These are phyloP conservation scores for Fusarium keratoplasticum DNA, from an alignment of 2,329 filamentous ascomycete species.

Conservation along the genomic window DNA sequence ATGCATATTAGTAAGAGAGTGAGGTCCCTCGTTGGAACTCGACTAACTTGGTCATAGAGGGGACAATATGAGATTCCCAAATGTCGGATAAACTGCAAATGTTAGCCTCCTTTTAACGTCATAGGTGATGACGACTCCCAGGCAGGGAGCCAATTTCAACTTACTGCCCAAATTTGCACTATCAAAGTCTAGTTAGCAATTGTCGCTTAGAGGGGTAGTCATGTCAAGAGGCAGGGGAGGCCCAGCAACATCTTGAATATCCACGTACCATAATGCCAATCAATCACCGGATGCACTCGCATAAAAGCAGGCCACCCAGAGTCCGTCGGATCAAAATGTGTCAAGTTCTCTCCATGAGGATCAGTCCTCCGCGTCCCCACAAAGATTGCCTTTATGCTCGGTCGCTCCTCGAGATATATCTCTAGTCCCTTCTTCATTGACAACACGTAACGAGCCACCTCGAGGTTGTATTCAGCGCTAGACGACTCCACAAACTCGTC, in stretches of 20 bases:
- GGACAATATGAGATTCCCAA: conserved; percentile 85
- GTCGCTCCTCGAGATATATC: conserved; percentile 76
- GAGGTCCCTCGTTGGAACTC: background rate
- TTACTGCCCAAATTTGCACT: conserved; percentile 89
- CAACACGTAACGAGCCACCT: conserved; percentile 78
- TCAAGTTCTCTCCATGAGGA: conserved; percentile 84
- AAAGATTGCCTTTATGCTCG: conserved; percentile 70
- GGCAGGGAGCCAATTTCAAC: conserved; percentile 49
- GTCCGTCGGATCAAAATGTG: conserved; percentile 89
- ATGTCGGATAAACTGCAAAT: conserved; percentile 77
- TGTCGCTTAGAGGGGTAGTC: background rate
- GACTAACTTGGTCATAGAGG: conserved; percentile 75
- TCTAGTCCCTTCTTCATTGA: conserved; percentile 86
- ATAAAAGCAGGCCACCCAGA: conserved; percentile 91
- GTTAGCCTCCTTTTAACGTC: conserved; percentile 20
- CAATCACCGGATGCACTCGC: conserved; percentile 93
- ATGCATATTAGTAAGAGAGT: background rate
- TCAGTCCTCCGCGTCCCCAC: conserved; percentile 85
- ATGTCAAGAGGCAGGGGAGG: background rate
- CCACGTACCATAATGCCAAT: conserved; percentile 78
- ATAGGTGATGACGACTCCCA: background rate
- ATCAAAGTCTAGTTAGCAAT: background rate
- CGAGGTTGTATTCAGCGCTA: conserved; percentile 76
- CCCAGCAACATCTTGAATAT: background rate
- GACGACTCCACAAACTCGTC: conserved; percentile 83